Base-by-base conservation (phyloP, 805 yeast species). In the Metschnikowia shivogae region DNA sequence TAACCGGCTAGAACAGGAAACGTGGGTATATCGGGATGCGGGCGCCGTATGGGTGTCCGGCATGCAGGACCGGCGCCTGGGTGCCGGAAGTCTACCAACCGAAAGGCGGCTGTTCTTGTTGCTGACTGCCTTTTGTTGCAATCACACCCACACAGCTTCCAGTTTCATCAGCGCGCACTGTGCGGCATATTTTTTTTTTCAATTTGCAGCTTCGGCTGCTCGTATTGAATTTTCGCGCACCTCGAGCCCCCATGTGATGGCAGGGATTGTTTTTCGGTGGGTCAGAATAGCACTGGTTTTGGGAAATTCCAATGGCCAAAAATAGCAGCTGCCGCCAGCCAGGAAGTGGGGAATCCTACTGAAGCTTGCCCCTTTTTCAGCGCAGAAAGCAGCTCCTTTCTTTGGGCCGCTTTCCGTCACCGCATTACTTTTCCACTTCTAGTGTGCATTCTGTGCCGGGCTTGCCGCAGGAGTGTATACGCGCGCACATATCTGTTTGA, bases 151-250 rank as follows among this genome's bases (percentile, higher is more conserved):
- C 39, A 37, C 40, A 29, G 34, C 40, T 33, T 37, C 27, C 12
- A 37, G 40, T 37, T 37, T 37, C 34, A 37, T 33, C 40, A 28
- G 40, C 34, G 40, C 34, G 40, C 40, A 19, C 28, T 37, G 40
- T 37, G 34, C 40, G 22, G 40, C 34, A 9, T 33, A 24, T 37
- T 32, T 33, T 29, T 27, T 36, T n/a, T 19, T 37, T 29, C 40
- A 37, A 28, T 37, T 37, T 37, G 40, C 40, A 37, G 40, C 34
- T 28, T 37, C 40, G 40, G 24, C 34, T 20, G 33, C 34, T 29
- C 34, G 34, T 29, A 29, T 17, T 29, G 19, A 33, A 30, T 26
- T 20, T 13, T 32, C 40, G 34, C 40, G 40, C 40, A 37, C 20
- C 40, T 29, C 40, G 40, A 37, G 8, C 26, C 26, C 26, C 26